These are phyloP conservation scores for Kentomonas sorsogonicus DNA, from an alignment of 208 protist genomes.

Conservation along the genomic window DNA sequence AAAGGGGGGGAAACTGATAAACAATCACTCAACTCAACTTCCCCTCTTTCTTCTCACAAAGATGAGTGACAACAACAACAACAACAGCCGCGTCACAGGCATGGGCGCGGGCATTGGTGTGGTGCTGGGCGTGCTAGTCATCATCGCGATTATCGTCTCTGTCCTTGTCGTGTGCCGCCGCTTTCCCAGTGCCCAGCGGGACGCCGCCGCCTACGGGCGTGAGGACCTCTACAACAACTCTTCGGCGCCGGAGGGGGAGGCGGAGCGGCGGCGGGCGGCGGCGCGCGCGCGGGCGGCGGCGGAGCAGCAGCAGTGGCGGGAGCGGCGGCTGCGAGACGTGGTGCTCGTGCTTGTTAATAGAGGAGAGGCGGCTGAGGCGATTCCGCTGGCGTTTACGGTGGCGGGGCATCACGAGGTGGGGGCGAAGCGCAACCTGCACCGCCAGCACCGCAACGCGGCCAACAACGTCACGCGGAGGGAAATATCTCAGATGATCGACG, in stretches of 20 bases:
- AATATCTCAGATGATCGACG: too few relatives aligned
- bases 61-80: too few relatives aligned
- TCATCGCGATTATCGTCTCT: constrained; percentile 12
- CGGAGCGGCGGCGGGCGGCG: constrained; percentile 16
- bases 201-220: too few relatives aligned
- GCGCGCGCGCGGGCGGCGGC: constrained; percentile 12
- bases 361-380: constrained; percentile 28
- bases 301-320: constrained; percentile 38
- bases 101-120: constrained; percentile 13
- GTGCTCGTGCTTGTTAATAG: constrained; percentile 37
- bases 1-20: too few relatives aligned
- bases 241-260: constrained; percentile 4
- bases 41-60: too few relatives aligned
- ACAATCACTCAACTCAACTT: too few relatives aligned
- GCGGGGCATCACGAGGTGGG: constrained; percentile 1
- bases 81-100: neutral
- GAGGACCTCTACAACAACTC: neutral
- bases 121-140: constrained; percentile 7
- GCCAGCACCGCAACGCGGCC: constrained; percentile 17
- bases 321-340: constrained; percentile 38
- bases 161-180: constrained; percentile 6
- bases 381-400: constrained; percentile 29
- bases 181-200: neutral
- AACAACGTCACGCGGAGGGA: too few relatives aligned
- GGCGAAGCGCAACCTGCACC: constrained; percentile 10